Evolutionary conservation across 169 alveolate genomes (phyloP).

Genomic region (Blepharisma undulans): DNA sequence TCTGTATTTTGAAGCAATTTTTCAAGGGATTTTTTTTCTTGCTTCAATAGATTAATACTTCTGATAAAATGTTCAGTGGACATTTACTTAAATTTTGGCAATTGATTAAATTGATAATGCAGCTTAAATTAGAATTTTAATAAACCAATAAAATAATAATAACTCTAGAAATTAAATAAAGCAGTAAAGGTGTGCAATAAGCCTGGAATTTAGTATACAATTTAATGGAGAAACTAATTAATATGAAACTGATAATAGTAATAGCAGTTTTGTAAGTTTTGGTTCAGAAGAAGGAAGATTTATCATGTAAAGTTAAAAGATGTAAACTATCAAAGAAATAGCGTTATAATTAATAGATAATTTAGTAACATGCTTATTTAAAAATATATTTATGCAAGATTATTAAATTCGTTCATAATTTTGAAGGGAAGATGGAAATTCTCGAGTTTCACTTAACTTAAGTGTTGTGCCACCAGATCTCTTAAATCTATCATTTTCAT

Average conservation of each 20-base stretch:
- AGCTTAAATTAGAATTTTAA: background rate
- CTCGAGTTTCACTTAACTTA: background rate
- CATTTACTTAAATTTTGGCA: background rate
- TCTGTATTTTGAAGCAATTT: background rate
- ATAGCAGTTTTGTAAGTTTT: background rate
- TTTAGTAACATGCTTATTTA: too few relatives aligned
- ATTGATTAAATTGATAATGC: background rate
- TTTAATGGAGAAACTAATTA: background rate
- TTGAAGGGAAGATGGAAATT: background rate
- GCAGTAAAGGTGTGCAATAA: too few relatives aligned
- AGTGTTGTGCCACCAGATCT: background rate
- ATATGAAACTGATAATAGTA: background rate
- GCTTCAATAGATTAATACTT: background rate
- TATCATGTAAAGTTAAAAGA: background rate
- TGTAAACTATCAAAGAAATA: background rate
- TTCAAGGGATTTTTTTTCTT: background rate
- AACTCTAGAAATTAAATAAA: too few relatives aligned
- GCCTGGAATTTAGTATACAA: too few relatives aligned
- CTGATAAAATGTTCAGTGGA: background rate
- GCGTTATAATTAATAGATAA: too few relatives aligned
- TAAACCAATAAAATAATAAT: too few relatives aligned
- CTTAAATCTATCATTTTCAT: background rate
- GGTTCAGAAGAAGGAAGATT: background rate
- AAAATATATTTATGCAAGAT: too few relatives aligned
- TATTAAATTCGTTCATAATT: background rate